Percentiles rank a stretch among this genome's conserved stretches.
Conservation (phyloP, 352 stramenopile genomes). For the Phytophthora fragariae region DNA sequence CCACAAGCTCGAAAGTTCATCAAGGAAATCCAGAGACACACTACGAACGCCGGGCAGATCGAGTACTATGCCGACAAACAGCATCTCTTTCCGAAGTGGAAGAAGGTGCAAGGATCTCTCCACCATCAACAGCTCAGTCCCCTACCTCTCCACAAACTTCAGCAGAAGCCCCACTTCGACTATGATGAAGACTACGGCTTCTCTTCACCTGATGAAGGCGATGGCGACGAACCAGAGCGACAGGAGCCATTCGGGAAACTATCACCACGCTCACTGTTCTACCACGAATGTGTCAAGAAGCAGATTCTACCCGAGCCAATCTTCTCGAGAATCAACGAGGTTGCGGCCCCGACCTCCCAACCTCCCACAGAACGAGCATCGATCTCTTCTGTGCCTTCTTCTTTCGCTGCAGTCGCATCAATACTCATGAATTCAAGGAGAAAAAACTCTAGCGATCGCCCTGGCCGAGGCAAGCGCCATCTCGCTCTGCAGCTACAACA, state of each 20-base stretch:
- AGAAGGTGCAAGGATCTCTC: constrained; percentile 65
- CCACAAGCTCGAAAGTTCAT: constrained; percentile 73
- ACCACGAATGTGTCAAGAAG: constrained; percentile 66
- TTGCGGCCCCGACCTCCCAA: constrained; percentile 21
- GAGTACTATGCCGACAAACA: constrained; percentile 75
- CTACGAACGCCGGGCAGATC: constrained; percentile 64
- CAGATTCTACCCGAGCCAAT: constrained; percentile 72
- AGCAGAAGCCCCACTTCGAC: neutral
- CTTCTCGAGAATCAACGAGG: constrained; percentile 74
- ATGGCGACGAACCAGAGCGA: constrained; percentile 15
- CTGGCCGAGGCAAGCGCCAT: constrained; percentile 54
- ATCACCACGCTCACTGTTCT: constrained; percentile 75
- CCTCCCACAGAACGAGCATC: constrained; percentile 18
- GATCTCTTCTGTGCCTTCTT: constrained; percentile 17
- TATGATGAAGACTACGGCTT: neutral
- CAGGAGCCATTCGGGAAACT: constrained; percentile 48
- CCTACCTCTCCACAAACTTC: constrained; percentile 1
- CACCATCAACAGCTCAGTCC: constrained; percentile 50
- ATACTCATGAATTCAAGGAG: constrained; percentile 48
- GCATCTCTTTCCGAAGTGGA: constrained; percentile 81
- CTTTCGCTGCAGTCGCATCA: constrained; percentile 49
- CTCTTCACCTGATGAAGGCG: neutral
- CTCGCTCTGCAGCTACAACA: constrained; percentile 69
- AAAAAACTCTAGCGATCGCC: constrained; percentile 32
- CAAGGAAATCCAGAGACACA: constrained; percentile 67